Evolutionary conservation across 2,329 filamentous ascomycete species (phyloP), one percentile per base, ranked within the genome.

Genomic region (Nemania serpens): DNA sequence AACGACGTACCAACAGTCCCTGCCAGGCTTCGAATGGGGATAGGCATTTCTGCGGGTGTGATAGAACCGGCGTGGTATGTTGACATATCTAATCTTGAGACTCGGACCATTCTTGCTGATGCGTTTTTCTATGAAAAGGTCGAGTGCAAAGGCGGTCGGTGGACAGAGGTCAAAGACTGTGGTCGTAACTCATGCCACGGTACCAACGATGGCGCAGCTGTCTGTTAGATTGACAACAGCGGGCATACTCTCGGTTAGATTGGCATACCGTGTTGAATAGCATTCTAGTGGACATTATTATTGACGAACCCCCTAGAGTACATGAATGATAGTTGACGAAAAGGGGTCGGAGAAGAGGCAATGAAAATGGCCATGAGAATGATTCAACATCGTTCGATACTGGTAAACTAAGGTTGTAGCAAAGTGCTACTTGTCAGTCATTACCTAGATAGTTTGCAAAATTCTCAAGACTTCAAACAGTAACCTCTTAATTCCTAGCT

Each of bases 1-100:
- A 66, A 49, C 49, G 64, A 36, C 64, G 64, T 39, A 66, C 64
- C 13, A 64, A 64, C 59, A 66, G 64, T 34, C 56, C 59, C 29
- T 64, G 62, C 47, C 5, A 58, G n/a, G 12, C 64, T 20, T 60
- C 55, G 33, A 66, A 66, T 39, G 64, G 64, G 2, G 64, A 64
- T 50, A 48, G 62, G 9, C 39, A 58, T 12, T 66, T 66, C 56
- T 66, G 64, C 59, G 64, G 64, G 5, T 64, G 64, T 33, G 64
- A 66, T 41, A 41, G 64, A 15, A 64, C 64, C 7, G 64, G 37
- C n/a, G 57, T 64, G 17, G 64, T 64, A 64, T 11, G 64, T 58
- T 57, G 18, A 59, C 9, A 51, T 39, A 15, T 12, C 1, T 22
- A 20, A n/a, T 29, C 36, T 47, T 15, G 33, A n/a, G 12, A 12